A percentile compares a stretch with the other conserved stretches of the same genome.
phyloP scores from a whole-genome alignment of 371 early-diverging fungal genomes.

The Apophysomyces elegans region DNA sequence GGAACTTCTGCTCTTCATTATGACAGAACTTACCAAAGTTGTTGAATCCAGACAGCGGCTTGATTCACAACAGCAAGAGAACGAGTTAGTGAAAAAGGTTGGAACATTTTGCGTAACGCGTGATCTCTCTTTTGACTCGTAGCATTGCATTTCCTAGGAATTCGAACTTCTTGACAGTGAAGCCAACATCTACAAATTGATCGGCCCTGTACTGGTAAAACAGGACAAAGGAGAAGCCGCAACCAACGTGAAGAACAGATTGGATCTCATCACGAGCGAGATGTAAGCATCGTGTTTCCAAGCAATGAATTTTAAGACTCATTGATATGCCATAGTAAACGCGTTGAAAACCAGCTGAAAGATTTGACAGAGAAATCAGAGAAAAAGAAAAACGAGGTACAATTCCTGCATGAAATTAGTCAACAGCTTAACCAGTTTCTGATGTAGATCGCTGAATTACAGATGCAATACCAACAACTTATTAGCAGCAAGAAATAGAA shows the following conservation, averaged over 20 bases:
- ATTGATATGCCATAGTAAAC: constrained; percentile 57
- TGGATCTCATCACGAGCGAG: constrained; percentile 88
- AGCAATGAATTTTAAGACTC: not conserved
- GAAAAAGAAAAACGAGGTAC: constrained; percentile 29
- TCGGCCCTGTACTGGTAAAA: constrained; percentile 94
- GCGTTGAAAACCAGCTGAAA: constrained; percentile 80
- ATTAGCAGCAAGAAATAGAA: not conserved
- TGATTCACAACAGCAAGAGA: constrained; percentile 95
- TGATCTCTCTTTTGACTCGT: not conserved
- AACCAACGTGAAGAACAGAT: constrained; percentile 90
- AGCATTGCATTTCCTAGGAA: constrained; percentile 61
- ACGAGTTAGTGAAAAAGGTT: constrained; percentile 88
- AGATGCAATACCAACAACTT: constrained; percentile 28
- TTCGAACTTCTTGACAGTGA: constrained; percentile 81
- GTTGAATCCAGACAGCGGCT: constrained; percentile 82
- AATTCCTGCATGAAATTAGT: not conserved
- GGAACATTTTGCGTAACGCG: not conserved
- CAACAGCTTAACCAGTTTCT: not conserved
- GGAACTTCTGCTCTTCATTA: not conserved
- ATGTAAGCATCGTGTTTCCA: constrained; percentile 61
- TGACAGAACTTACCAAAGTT: constrained; percentile 77
- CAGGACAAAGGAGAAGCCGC: constrained; percentile 89
- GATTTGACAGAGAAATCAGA: constrained; percentile 26
- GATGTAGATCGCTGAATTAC: constrained; percentile 25
- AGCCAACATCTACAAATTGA: constrained; percentile 89